Conservation (phyloP, 2,329 filamentous ascomycete species). For the Stagonosporopsis tanaceti region DNA sequence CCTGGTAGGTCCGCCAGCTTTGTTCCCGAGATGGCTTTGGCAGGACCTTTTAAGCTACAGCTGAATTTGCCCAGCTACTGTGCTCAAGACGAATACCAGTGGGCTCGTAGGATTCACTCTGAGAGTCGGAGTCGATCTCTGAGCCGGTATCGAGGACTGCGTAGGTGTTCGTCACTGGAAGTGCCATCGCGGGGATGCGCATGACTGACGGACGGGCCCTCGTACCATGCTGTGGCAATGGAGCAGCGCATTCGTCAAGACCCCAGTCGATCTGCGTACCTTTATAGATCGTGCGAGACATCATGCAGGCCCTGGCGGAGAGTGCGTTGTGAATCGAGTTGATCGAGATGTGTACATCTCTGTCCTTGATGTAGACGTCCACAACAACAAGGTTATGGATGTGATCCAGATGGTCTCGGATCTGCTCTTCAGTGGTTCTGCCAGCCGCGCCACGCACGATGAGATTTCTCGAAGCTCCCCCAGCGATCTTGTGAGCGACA, state of each 20-base stretch:
- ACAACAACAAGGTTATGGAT: constrained; percentile 81
- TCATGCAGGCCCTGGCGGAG: constrained; percentile 81
- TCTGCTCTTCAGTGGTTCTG: constrained; percentile 67
- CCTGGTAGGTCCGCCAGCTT: no score
- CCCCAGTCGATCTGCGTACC: constrained; percentile 74
- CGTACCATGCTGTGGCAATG: constrained; percentile 52
- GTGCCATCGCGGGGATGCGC: constrained; percentile 24
- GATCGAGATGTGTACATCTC: constrained; percentile 72
- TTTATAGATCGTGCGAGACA: constrained; percentile 72
- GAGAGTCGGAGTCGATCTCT: constrained; percentile 37
- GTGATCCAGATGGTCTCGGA: constrained; percentile 80
- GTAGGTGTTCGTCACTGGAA: constrained; percentile 42
- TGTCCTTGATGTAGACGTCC: constrained; percentile 64
- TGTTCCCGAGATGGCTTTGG: no score
- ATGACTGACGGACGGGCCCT: constrained; percentile 21
- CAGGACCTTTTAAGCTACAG: constrained; percentile 25
- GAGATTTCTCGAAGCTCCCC: constrained; percentile 77
- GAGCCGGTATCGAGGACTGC: constrained; percentile 40
- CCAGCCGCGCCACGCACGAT: constrained; percentile 67
- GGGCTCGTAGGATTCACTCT: constrained; percentile 33
- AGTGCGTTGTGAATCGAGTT: constrained; percentile 81
- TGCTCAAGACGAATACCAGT: constrained; percentile 31
- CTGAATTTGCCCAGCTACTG: constrained; percentile 31
- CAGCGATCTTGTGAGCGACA: constrained; percentile 68
- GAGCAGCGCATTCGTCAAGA: constrained; percentile 74